Percentiles rank a stretch among this genome's conserved stretches.
phyloP scores from a whole-genome alignment of 1,284 basidiomycete species.

The Ceratobasidium sp. region DNA sequence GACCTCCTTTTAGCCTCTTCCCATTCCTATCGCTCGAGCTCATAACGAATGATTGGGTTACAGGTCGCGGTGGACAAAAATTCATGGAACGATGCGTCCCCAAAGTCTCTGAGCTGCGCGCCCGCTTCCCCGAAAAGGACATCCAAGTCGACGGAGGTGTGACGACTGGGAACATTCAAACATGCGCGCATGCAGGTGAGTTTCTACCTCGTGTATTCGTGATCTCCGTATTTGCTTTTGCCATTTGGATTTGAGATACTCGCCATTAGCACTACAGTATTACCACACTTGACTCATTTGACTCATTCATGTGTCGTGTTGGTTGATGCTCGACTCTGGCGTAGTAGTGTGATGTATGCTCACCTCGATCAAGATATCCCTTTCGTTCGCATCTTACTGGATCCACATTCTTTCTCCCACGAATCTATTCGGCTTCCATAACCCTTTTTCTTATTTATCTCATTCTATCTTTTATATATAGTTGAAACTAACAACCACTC shows the following conservation, averaged over 20 bases:
- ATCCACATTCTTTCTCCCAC: constrained; percentile 25
- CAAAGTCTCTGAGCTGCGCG: constrained; percentile 92
- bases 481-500: neutral
- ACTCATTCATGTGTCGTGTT: neutral
- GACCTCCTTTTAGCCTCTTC: neutral
- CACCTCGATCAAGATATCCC: constrained; percentile 15
- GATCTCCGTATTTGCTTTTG: constrained; percentile 11
- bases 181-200: constrained; percentile 91
- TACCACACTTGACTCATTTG: no score
- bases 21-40: neutral
- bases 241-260: neutral
- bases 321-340: neutral
- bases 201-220: constrained; percentile 42
- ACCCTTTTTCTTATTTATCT: neutral
- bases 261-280: no score
- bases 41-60: constrained; percentile 14
- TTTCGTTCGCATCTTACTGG: neutral
- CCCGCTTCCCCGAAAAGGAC: constrained; percentile 91
- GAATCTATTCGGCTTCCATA: neutral
- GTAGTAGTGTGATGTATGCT: neutral
- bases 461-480: constrained; percentile 5
- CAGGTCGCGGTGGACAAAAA: constrained; percentile 93
- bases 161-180: constrained; percentile 88
- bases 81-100: constrained; percentile 94
- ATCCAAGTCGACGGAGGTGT: constrained; percentile 99